Evolutionary conservation across 768 basidiomycete species (phyloP).

Genomic region (Tricholoma bakamatsutake): DNA sequence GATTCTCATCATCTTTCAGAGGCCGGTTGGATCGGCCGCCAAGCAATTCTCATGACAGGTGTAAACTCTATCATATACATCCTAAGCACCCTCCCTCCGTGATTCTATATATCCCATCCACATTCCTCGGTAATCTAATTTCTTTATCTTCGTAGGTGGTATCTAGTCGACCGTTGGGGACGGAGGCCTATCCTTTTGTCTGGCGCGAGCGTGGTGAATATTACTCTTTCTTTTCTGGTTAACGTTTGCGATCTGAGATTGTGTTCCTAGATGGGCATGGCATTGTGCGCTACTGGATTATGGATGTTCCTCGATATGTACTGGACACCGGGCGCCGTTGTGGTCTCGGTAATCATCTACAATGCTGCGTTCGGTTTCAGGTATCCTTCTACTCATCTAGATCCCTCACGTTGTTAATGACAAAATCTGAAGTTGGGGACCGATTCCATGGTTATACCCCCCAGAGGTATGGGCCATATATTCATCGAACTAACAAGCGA

Average conservation of each 20-base stretch:
- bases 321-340: slow-evolving; percentile 84
- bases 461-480: slow-evolving; percentile 50
- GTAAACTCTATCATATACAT: slow-evolving; percentile 84
- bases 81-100: slow-evolving; percentile 80
- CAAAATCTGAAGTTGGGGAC: slow-evolving; percentile 61
- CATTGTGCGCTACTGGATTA: slow-evolving; percentile 78
- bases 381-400: slow-evolving; percentile 21
- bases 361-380: slow-evolving; percentile 93
- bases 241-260: background rate
- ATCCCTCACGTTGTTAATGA: background rate
- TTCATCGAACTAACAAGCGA: background rate
- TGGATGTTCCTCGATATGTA: slow-evolving; percentile 90
- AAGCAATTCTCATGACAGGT: slow-evolving; percentile 94
- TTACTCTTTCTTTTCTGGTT: background rate
- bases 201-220: slow-evolving; percentile 71
- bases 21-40: slow-evolving; percentile 92
- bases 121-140: slow-evolving; percentile 5
- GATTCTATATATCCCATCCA: slow-evolving; percentile 22
- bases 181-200: slow-evolving; percentile 80
- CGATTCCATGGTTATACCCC: slow-evolving; percentile 82
- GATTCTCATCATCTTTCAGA: slow-evolving; percentile 37
- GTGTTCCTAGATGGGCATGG: slow-evolving; percentile 62
- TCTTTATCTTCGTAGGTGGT: slow-evolving; percentile 57
- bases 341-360: slow-evolving; percentile 81
- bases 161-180: slow-evolving; percentile 89